phyloP scores from a whole-genome alignment of 139 green algal genomes.

The Marvania coccoides region DNA sequence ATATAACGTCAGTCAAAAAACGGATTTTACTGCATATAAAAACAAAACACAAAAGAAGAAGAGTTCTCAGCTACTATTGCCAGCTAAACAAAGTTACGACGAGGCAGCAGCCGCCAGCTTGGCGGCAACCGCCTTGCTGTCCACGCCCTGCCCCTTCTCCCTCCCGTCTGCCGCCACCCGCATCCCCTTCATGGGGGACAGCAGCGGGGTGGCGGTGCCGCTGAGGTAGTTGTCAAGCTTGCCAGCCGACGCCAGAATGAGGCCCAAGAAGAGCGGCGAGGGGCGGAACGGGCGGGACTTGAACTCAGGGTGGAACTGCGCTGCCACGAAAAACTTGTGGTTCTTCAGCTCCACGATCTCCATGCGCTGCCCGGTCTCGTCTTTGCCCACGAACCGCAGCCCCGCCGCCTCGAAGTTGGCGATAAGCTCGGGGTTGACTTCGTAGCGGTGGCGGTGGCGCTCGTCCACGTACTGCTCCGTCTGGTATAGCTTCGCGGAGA shows the following conservation, averaged over 20 bases:
- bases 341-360: conserved; percentile 89
- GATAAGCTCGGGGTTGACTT: conserved; percentile 95
- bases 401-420: conserved; percentile 73
- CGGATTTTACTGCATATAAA: too few relatives aligned
- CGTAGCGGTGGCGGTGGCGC: conserved; percentile 92
- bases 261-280: conserved; percentile 81
- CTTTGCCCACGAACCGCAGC: conserved; percentile 84
- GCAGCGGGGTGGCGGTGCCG: conserved; percentile 16
- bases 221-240: conserved; percentile 27
- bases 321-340: conserved; percentile 88
- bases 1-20: too few relatives aligned
- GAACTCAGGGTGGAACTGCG: conserved; percentile 91
- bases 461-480: conserved; percentile 79
- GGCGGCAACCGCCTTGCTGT: too few relatives aligned
- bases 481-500: conserved; percentile 90
- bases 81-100: too few relatives aligned
- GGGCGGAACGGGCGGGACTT: conserved; percentile 74
- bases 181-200: conserved; percentile 20
- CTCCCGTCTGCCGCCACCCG: too few relatives aligned
- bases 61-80: too few relatives aligned
- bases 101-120: too few relatives aligned
- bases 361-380: conserved; percentile 91
- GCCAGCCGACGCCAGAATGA: conserved; percentile 63
- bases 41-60: too few relatives aligned
- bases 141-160: too few relatives aligned